These are phyloP conservation scores for Trichoderma sp. DNA, from an alignment of 2,329 filamentous ascomycete genomes.

Conservation along the genomic window DNA sequence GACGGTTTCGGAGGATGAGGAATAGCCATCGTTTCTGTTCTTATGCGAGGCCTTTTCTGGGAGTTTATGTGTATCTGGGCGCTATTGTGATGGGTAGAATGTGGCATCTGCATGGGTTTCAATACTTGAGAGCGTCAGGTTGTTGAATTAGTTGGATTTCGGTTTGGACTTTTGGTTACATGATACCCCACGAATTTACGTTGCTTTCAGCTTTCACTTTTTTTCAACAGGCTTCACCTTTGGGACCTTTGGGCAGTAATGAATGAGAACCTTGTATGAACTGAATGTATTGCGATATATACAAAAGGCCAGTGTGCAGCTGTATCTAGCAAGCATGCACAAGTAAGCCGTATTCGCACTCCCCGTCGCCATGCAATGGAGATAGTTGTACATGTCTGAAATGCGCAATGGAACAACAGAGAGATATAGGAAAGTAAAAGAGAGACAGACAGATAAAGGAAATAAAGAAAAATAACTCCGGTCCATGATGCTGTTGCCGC, in stretches of 20 bases:
- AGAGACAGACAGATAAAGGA: background rate
- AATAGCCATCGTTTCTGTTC: too few species aligned
- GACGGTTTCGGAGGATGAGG: background rate
- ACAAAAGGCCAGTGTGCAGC: background rate
- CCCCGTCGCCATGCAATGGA: background rate
- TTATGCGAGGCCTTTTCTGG: background rate
- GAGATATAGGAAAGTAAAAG: background rate
- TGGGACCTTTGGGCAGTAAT: too few species aligned
- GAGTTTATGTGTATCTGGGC: background rate
- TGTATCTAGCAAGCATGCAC: background rate
- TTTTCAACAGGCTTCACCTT: background rate
- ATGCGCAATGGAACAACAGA: background rate
- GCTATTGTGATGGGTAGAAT: background rate
- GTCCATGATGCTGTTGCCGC: slow-evolving; percentile 17
- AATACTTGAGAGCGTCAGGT: background rate
- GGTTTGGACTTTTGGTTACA: background rate
- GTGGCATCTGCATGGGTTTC: background rate
- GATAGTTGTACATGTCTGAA: slow-evolving; percentile 6
- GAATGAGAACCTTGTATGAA: background rate
- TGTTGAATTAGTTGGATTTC: background rate
- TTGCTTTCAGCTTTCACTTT: background rate
- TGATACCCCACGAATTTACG: slow-evolving; percentile 16
- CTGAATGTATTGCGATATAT: background rate
- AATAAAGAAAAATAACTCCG: slow-evolving; percentile 19
- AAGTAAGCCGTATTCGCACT: background rate